Percentiles rank a stretch among this genome's conserved stretches.
Evolutionary conservation across 2,329 filamentous ascomycete species (phyloP).

Genomic region (Diplodia scrobiculata): DNA sequence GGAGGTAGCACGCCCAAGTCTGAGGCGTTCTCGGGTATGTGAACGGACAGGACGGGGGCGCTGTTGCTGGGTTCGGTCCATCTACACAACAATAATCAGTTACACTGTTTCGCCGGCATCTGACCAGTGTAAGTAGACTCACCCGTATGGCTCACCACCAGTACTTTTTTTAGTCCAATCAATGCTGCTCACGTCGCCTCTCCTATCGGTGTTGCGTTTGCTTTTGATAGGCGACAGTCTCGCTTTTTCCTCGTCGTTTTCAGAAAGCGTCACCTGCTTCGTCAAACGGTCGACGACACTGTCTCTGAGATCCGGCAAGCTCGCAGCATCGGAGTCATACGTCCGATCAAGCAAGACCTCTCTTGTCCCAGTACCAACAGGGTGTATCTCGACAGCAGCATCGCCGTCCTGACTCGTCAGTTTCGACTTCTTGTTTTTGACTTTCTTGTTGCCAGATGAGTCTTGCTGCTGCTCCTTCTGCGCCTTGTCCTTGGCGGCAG

Average conservation of each 20-base stretch:
- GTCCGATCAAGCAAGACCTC: slow-evolving; percentile 7
- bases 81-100: neutral
- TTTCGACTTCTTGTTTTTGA: neutral
- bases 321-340: slow-evolving; percentile 25
- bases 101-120: neutral
- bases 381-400: neutral
- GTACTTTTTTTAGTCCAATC: neutral
- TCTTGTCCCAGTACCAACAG: neutral
- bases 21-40: neutral
- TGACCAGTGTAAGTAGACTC: neutral
- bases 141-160: slow-evolving; percentile 5
- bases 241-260: neutral
- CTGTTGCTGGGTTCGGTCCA: slow-evolving; percentile 16
- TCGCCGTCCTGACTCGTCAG: neutral
- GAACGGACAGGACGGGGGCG: slow-evolving; percentile 1
- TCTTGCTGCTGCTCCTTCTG: slow-evolving; percentile 9
- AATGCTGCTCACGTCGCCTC: slow-evolving; percentile 12
- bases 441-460: neutral
- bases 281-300: slow-evolving; percentile 24
- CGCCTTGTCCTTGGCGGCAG: slow-evolving; percentile 1
- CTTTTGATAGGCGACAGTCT: neutral
- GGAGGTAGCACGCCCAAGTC: slow-evolving; percentile 6
- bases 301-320: slow-evolving; percentile 18
- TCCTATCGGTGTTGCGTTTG: neutral
- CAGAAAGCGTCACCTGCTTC: neutral